Evolutionary conservation across 768 basidiomycete species (phyloP).

Genomic region (Mycena vulgaris): DNA sequence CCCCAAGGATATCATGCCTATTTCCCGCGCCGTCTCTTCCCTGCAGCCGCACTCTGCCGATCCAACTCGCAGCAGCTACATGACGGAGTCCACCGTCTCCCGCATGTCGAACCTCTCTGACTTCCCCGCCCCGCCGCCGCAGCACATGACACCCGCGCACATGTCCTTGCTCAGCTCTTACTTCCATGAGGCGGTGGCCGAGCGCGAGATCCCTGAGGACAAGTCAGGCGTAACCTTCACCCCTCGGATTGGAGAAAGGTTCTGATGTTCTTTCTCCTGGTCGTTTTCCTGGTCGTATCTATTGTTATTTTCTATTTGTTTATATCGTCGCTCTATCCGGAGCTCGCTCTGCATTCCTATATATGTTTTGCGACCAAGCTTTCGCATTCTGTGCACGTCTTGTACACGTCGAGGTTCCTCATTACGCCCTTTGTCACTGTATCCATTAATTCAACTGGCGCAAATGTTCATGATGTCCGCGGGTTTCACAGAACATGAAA

Average conservation of each 20-base stretch:
- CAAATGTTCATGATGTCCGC: constrained; percentile 5
- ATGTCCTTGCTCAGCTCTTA: constrained; percentile 51
- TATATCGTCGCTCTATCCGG: constrained; percentile 31
- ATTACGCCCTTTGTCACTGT: constrained; percentile 5
- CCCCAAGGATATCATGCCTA: constrained; percentile 5
- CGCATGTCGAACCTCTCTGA: constrained; percentile 68
- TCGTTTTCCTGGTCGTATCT: constrained; percentile 27
- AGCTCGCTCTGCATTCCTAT: constrained; percentile 22
- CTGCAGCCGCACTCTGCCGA: constrained; percentile 47
- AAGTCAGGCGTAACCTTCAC: constrained; percentile 23
- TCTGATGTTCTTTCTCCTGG: constrained; percentile 21
- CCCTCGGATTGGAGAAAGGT: constrained; percentile 33
- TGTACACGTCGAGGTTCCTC: constrained; percentile 5
- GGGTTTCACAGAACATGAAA: constrained; percentile 7
- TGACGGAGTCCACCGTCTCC: constrained; percentile 60
- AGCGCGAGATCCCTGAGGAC: constrained; percentile 13
- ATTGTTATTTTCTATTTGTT: constrained; percentile 36
- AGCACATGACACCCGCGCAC: constrained; percentile 42
- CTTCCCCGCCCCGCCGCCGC: constrained; percentile 63
- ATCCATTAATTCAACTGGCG: constrained; percentile 13
- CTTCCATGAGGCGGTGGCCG: constrained; percentile 33
- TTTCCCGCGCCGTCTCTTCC: constrained; percentile 31
- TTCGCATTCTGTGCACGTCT: constrained; percentile 11
- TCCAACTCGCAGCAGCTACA: constrained; percentile 60
- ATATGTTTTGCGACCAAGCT: constrained; percentile 10